phyloP scores from a whole-genome alignment of 805 yeast genomes.

The Starmerella bombi region DNA sequence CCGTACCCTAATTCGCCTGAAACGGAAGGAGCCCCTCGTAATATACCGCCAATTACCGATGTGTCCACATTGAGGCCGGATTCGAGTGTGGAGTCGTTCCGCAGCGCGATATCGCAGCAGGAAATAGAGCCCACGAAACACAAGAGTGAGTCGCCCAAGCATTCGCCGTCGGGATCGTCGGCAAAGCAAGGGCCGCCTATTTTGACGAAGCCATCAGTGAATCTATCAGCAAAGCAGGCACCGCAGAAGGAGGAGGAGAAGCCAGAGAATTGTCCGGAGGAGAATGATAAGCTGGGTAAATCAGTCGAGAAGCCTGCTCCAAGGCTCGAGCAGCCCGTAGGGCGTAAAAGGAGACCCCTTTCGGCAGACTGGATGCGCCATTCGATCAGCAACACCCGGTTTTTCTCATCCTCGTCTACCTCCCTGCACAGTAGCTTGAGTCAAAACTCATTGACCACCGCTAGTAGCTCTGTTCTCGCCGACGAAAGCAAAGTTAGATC shows the following conservation, averaged over 20 bases:
- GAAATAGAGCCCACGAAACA: background rate
- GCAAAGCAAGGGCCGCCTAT: background rate
- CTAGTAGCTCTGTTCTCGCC: background rate
- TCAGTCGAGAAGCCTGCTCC: no score
- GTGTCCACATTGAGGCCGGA: background rate
- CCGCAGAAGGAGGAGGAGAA: background rate
- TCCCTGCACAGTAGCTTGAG: conserved; percentile 1
- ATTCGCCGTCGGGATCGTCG: background rate
- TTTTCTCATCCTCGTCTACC: conserved; percentile 9
- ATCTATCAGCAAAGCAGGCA: no score
- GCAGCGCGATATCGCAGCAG: background rate
- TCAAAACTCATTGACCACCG: background rate
- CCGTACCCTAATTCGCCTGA: conserved; percentile 5
- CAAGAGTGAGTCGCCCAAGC: background rate
- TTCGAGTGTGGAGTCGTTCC: background rate
- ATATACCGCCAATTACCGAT: background rate
- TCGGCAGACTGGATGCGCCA: conserved; percentile 12
- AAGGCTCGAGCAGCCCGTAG: no score
- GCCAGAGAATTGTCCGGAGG: background rate
- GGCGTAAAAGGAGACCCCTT: conserved; percentile 11
- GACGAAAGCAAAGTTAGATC: conserved; percentile 7
- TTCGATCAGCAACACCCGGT: conserved; percentile 9
- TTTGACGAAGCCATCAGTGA: background rate
- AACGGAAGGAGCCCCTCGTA: background rate
- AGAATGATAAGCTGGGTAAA: background rate